A percentile compares a stretch with the other conserved stretches of the same genome.
Conservation (phyloP, 441 rosid genomes). For the Aquilaria agallochum region DNA sequence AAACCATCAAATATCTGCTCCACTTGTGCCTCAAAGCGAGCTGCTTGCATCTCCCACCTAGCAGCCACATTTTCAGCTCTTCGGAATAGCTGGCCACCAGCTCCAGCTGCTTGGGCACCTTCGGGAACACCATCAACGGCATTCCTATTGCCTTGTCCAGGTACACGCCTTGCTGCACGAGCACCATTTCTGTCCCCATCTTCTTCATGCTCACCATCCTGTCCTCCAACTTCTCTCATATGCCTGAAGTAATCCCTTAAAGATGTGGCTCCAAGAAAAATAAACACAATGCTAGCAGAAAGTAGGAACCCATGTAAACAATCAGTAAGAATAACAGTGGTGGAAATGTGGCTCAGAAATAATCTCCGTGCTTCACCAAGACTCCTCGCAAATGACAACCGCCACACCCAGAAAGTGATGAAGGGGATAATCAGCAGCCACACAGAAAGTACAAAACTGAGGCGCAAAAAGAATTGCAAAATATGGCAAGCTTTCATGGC, state of each 20-base stretch:
- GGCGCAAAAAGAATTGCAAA: constrained; percentile 87
- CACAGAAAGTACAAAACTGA: constrained; percentile 94
- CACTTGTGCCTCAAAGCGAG: constrained; percentile 97
- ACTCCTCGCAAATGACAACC: constrained; percentile 91
- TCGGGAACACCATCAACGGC: constrained; percentile 79
- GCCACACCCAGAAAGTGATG: constrained; percentile 98
- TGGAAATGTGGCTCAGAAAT: constrained; percentile 89
- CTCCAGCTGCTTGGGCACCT: constrained; percentile 78
- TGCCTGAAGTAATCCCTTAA: constrained; percentile 98
- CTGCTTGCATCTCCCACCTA: constrained; percentile 98
- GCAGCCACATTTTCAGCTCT: constrained; percentile 98
- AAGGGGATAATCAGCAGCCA: constrained; percentile 98
- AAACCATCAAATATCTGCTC: constrained; percentile 99
- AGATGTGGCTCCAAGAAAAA: constrained; percentile 98
- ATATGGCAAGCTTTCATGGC: constrained; percentile 93
- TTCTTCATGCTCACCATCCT: constrained; percentile 91
- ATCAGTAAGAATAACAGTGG: constrained; percentile 87
- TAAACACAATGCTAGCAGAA: constrained; percentile 96
- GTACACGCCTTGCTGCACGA: constrained; percentile 76
- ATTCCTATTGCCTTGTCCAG: constrained; percentile 76
- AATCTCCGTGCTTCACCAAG: constrained; percentile 92
- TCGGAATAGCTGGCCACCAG: constrained; percentile 69
- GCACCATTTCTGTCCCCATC: constrained; percentile 93
- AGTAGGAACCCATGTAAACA: constrained; percentile 99
- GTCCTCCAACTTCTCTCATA: constrained; percentile 94